Evolutionary conservation across 257 asterid species (phyloP), one percentile per base, ranked within the genome.

Genomic region (Craterostigma plantagineum): DNA sequence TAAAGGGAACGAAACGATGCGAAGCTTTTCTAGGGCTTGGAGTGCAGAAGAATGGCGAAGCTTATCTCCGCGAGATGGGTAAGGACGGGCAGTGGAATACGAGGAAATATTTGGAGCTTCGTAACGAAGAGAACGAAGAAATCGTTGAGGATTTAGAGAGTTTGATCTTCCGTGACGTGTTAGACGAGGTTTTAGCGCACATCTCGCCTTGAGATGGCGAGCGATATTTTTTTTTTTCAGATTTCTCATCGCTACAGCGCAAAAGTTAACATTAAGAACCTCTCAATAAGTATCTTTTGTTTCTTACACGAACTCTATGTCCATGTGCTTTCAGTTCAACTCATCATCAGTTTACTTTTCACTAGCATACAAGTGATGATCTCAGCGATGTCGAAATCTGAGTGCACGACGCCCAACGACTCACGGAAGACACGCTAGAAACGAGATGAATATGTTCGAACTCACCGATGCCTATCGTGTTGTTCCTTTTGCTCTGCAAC

Each of bases 371-470:
- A 11, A 74, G 70, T 13, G 76, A 74, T 33, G 79, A 61, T 51
- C 65, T 66, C 41, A 69, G 48, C 0, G 76, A 55, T 0, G 68
- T 14, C 1, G 81, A 61, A 40, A 73, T 56, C 35, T 57, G 58
- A 1, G 78, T 69, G 62, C 76, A 70, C 9, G 83, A 74, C 4
- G 73, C 71, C 83, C 83, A 70, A 23, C 76, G 76, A 50, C 61
- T 67, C 7, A 74, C 73, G 14, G 83, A 61, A 43, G 68, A 68
- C 0, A 63, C 53, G 2, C n/a, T n/a, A n/a, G n/a, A n/a, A n/a
- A n/a, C n/a, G n/a, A n/a, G n/a, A n/a, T n/a, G n/a, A n/a, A n/a
- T n/a, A n/a, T 70, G 75, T 43, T 69, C 69, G 11, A 70, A 59
- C n/a, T 74, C 83, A 33, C 83, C 83, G 43, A 66, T 49, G 33